Evolutionary conservation across 345 rosid species (phyloP).

Genomic region (Eucalyptus microcorys): DNA sequence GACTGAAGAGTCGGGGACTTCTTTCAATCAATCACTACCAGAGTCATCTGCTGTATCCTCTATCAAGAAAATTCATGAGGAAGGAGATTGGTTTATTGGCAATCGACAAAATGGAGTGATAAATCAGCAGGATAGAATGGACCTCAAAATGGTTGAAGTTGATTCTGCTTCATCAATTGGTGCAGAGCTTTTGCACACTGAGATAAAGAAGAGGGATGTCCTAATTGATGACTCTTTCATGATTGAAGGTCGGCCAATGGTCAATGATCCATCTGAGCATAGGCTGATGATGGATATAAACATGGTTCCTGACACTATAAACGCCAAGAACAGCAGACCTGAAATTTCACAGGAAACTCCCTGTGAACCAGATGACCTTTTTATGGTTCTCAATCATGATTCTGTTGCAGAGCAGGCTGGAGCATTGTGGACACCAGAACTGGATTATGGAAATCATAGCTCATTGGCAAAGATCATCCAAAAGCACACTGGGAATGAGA

Average conservation of each 20-base stretch:
- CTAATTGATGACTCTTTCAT: conserved; percentile 82
- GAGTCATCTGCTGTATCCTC: conserved; percentile 25
- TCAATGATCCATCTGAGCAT: conserved; percentile 30
- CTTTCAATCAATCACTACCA: conserved; percentile 10
- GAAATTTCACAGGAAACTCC: conserved; percentile 16
- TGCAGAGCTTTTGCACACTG: conserved; percentile 8
- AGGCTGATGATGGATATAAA: conserved; percentile 38
- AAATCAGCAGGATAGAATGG: conserved; percentile 19
- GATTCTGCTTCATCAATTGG: conserved; percentile 22
- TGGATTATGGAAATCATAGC: conserved; percentile 47
- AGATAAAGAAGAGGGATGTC: conserved; percentile 36
- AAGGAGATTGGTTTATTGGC: conserved; percentile 65
- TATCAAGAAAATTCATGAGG: conserved; percentile 35
- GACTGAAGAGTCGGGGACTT: conserved; percentile 14
- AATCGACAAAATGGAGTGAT: conserved; percentile 18
- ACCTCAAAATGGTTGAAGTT: conserved; percentile 26
- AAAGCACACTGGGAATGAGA: conserved; percentile 14
- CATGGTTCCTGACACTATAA: conserved; percentile 53
- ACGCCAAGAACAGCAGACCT: background rate
- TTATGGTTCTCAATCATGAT: conserved; percentile 77
- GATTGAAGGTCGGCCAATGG: conserved; percentile 43
- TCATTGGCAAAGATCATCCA: conserved; percentile 21
- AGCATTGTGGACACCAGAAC: conserved; percentile 69
- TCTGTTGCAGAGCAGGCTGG: conserved; percentile 23
- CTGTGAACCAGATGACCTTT: conserved; percentile 88